Percentiles rank a stretch among this genome's conserved stretches.
Evolutionary conservation across 768 basidiomycete genomes (phyloP).

Genomic region (Scleroderma bovista): DNA sequence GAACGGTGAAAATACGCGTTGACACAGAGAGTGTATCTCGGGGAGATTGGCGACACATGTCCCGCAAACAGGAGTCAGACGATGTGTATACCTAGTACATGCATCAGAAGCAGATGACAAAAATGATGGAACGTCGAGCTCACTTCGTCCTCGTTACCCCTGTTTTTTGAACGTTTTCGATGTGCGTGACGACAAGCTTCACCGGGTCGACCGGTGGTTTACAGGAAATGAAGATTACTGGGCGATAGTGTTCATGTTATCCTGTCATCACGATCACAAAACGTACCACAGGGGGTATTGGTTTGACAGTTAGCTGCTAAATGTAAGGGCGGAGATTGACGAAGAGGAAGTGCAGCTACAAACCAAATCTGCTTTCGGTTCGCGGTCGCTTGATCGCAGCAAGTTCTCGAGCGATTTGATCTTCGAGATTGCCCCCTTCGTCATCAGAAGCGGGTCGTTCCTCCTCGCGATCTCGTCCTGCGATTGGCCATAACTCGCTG

Average conservation of each 20-base stretch:
- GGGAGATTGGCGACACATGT: slow-evolving; percentile 63
- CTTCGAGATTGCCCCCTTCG: slow-evolving; percentile 53
- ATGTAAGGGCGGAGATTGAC: slow-evolving; percentile 3
- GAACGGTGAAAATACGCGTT: slow-evolving; percentile 46
- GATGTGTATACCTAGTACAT: slow-evolving; percentile 53
- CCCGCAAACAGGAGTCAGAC: slow-evolving; percentile 65
- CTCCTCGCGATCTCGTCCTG: slow-evolving; percentile 19
- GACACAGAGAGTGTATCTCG: slow-evolving; percentile 63
- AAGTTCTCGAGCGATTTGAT: slow-evolving; percentile 66
- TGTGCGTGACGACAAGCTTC: slow-evolving; percentile 55
- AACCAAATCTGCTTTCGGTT: slow-evolving; percentile 62
- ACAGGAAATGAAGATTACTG: slow-evolving; percentile 79
- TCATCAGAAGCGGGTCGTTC: slow-evolving; percentile 27
- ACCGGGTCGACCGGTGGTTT: slow-evolving; percentile 76
- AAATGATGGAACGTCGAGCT: slow-evolving; percentile 1
- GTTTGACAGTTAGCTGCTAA: slow-evolving; percentile 67
- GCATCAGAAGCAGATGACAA: not conserved
- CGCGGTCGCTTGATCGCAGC: slow-evolving; percentile 63
- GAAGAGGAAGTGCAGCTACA: slow-evolving; percentile 11
- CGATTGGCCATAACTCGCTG: slow-evolving; percentile 62
- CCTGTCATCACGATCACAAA: slow-evolving; percentile 1
- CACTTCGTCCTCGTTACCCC: slow-evolving; percentile 66
- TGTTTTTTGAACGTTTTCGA: slow-evolving; percentile 55
- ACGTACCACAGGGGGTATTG: slow-evolving; percentile 68
- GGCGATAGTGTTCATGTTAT: not conserved